Conservation (phyloP, 176 grass and related monocot species). For the Oryza brachyantha region DNA sequence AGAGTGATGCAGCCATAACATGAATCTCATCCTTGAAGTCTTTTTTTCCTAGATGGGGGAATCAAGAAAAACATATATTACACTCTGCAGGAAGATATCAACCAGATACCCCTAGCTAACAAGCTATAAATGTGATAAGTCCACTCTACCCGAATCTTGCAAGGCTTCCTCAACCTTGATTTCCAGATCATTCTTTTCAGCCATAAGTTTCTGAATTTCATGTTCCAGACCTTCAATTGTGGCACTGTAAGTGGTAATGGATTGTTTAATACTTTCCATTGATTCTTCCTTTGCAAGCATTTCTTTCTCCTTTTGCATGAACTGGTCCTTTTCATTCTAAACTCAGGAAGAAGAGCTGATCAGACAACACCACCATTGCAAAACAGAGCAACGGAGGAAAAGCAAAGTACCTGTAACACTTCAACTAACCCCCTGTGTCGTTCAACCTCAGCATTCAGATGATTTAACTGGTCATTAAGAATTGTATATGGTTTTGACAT, state of each 20-base stretch:
- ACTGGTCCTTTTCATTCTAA: slow-evolving; percentile 69
- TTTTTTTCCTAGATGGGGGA: slow-evolving; percentile 61
- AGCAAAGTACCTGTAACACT: slow-evolving; percentile 59
- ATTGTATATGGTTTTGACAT: slow-evolving; percentile 71
- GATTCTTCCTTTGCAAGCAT: slow-evolving; percentile 64
- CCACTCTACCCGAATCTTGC: slow-evolving; percentile 82
- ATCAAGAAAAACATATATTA: slow-evolving; percentile 20
- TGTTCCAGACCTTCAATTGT: slow-evolving; percentile 77
- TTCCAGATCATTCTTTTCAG: slow-evolving; percentile 87
- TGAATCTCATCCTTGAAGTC: slow-evolving; percentile 96
- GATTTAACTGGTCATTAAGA: slow-evolving; percentile 66
- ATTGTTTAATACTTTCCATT: slow-evolving; percentile 53
- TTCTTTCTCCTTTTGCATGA: slow-evolving; percentile 79
- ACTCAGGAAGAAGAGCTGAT: slow-evolving; percentile 20
- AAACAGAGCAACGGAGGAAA: slow-evolving; percentile 19
- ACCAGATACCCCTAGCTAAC: not conserved
- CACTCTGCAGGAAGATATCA: slow-evolving; percentile 22
- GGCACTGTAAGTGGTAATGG: slow-evolving; percentile 57
- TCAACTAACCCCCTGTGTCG: slow-evolving; percentile 65
- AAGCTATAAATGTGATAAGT: slow-evolving; percentile 1
- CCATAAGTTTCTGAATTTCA: slow-evolving; percentile 59
- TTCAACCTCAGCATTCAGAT: slow-evolving; percentile 77
- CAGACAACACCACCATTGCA: not conserved
- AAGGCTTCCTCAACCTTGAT: slow-evolving; percentile 82
- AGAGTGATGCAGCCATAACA: slow-evolving; percentile 81